Evolutionary conservation across 139 green algal species (phyloP), one percentile per base, ranked within the genome.

Genomic region (Spirogloea muscicola): DNA sequence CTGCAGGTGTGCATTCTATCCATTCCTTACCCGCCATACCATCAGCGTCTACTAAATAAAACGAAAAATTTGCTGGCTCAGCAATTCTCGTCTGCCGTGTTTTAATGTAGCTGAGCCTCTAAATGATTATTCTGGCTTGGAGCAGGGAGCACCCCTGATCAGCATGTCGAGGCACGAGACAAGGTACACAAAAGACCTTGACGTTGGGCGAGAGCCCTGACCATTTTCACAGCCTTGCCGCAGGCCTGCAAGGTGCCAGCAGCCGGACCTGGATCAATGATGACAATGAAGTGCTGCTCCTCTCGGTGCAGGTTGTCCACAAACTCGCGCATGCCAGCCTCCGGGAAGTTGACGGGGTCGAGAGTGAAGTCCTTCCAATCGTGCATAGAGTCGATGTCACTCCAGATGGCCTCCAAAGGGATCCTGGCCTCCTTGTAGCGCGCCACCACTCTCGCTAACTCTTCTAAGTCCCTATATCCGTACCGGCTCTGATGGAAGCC

Each of bases 401-500:
- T 79, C 89, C 87, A 93, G 31, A 93, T 82, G 1, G 69, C 72
- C 25, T 93, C 88, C 61, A 93, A 74, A 0, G 89, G 88, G 34
- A 93, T 84, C 4, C 36, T 42, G 3, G 76, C 85, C 0, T 40
- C 51, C 13, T 64, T 62, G 75, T 93, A 93, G 37, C 60, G 75
- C n/a, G 74, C 55, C 13, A 89, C 87, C 18, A 92, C 83, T n/a
- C 72, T 37, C 36, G 70, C 31, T 27, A 92, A 40, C 61, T 88
- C 72, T 38, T 82, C 80, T 18, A 91, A 46, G 2, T 61, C 78
- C 0, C 39, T 38, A 65, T 93, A 93, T 10, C 89, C 89, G 37
- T 85, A 91, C 59, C 68, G 85, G 74, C 7, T 86, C 59, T 95
- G 89, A 59, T 94, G 88, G 69, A 87, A 90, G 38, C 90, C 90